phyloP scores from a whole-genome alignment of 2,329 filamentous ascomycete species.

The Calonectria hawksworthii region DNA sequence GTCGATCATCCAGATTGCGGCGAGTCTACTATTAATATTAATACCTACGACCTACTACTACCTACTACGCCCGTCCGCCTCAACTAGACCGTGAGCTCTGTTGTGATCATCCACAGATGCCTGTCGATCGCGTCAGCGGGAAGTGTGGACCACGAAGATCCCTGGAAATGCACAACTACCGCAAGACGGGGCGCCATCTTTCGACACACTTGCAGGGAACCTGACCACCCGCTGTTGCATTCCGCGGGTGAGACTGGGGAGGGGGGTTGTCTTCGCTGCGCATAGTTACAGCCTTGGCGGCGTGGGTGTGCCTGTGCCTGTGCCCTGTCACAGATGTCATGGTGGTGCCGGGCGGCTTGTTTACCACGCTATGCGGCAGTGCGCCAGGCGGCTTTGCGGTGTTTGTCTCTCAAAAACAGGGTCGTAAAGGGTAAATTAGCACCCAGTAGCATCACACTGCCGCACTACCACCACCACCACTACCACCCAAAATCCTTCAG shows the following conservation, averaged over 20 bases:
- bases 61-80: background rate
- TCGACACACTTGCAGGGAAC: background rate
- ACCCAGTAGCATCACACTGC: background rate
- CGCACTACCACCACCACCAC: no score
- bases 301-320: background rate
- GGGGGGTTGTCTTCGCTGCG: background rate
- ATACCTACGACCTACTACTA: no score
- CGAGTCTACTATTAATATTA: background rate
- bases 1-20: background rate
- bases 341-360: background rate
- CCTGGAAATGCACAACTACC: background rate
- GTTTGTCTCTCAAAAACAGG: background rate
- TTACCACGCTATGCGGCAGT: background rate
- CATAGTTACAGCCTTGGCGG: background rate
- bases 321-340: background rate
- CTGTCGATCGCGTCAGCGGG: background rate
- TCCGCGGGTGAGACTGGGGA: background rate
- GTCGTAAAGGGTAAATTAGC: background rate
- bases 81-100: background rate
- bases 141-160: constrained; percentile 6
- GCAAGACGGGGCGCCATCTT: constrained; percentile 6
- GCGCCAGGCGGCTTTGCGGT: background rate
- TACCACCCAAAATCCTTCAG: background rate
- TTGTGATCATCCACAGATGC: constrained; percentile 1
- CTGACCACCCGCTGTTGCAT: background rate